Base-by-base conservation (phyloP, 495 filamentous ascomycete species). In the Aspergillus steynii region DNA sequence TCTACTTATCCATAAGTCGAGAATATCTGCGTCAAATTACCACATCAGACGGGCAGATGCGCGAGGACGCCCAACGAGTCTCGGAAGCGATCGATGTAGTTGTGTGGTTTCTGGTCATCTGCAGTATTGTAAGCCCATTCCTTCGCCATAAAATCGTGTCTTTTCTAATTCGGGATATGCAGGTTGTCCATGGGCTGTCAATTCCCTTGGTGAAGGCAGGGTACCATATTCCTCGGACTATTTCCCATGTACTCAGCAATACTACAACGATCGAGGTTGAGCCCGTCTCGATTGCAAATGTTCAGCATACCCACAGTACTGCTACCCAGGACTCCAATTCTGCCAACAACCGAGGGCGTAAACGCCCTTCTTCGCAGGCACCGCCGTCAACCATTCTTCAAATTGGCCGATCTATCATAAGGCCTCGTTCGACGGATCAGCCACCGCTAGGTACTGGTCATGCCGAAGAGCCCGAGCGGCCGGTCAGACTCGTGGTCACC, bases 101-200 rank as follows among this genome's bases (percentile, higher is more conserved):
- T 0, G 85, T 96, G 7, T 97, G 92, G 92, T 96, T 96, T 68
- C 70, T 96, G 60, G 87, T 86, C 25, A 84, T 93, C 37, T 92
- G 91, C 72, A 95, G 91, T 64, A 91, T 96, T 66, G 91, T 93
- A 75, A 83, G 90, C 9, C 9, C 12, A 42, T 15, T 14, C 37
- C 12, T 10, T 42, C 9, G 1, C 4, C 1, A 8, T 14, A 14
- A 42, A 42, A 4, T 37, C 34, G 34, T 14, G 9, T 15, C 4
- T 10, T 15, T 42, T 42, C 37, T 42, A 8, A 42, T 15, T 14
- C 37, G 14, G 12, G 37, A 2, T 49, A 15, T 34, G 20, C 45
- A 94, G 90, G 78, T 95, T 60, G 90, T 96, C 14, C 92, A 97
- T 63, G 92, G 92, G 12, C 81, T 97, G 20, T 93, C 86, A 32